These are phyloP conservation scores for Dictyostelium discoideum DNA, from an alignment of 78 protist species.

Conservation along the genomic window DNA sequence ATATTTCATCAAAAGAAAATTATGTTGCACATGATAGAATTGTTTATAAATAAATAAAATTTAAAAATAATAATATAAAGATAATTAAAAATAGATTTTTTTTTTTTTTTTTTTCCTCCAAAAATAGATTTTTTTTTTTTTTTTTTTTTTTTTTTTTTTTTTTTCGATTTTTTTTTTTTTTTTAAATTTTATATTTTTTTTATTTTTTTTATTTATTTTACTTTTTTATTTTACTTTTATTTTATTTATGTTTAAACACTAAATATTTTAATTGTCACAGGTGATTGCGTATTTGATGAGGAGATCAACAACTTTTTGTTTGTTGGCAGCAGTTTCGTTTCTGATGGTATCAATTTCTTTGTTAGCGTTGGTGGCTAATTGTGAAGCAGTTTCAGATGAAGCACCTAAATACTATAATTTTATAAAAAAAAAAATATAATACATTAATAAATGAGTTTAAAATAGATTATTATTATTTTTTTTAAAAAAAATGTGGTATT, in stretches of 20 bases:
- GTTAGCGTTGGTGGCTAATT: slow-evolving; percentile 17
- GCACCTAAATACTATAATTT: slow-evolving; percentile 34
- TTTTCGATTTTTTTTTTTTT: background rate
- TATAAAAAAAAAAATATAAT: background rate
- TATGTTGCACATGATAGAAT: slow-evolving; percentile 75
- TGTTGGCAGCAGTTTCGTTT: slow-evolving; percentile 40
- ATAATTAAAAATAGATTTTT: background rate
- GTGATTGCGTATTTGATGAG: slow-evolving; percentile 50
- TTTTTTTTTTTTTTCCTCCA: background rate
- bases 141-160: background rate
- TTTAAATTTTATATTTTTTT: background rate
- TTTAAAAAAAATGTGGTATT: too few relatives aligned
- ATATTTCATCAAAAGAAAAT: slow-evolving; percentile 60
- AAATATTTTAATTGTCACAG: slow-evolving; percentile 5
- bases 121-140: slow-evolving; percentile 11
- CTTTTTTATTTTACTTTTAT: background rate
- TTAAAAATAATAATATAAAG: too few relatives aligned
- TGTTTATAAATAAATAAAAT: slow-evolving; percentile 48
- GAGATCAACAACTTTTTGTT: slow-evolving; percentile 47
- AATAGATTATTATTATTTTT: too few relatives aligned
- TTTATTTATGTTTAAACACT: background rate
- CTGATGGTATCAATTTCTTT: slow-evolving; percentile 56
- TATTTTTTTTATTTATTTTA: background rate
- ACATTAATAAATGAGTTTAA: background rate
- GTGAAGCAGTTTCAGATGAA: slow-evolving; percentile 47